phyloP scores from a whole-genome alignment of 768 basidiomycete species.

The Rhodotorula taiwanensis region DNA sequence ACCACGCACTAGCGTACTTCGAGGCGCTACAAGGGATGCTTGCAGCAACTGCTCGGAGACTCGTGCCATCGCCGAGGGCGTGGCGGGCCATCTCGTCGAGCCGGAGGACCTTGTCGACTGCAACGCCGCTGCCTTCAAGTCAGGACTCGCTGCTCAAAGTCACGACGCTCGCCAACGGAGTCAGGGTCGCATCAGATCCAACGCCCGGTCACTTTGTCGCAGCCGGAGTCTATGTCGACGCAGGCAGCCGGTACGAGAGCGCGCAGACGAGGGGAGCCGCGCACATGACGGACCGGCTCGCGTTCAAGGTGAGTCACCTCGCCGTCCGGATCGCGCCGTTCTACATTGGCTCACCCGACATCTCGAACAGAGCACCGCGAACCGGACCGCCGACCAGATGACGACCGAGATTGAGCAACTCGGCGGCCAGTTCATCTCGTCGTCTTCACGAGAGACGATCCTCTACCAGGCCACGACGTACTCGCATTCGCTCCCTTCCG shows the following conservation, averaged over 20 bases:
- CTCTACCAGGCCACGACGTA: constrained; percentile 98
- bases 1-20: too few relatives aligned
- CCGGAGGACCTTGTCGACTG: constrained; percentile 1
- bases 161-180: constrained; percentile 82
- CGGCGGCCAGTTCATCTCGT: constrained; percentile 85
- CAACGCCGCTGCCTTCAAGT: not conserved
- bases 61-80: not conserved
- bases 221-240: constrained; percentile 86
- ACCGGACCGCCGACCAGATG: constrained; percentile 70
- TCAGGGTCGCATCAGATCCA: constrained; percentile 82
- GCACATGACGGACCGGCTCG: constrained; percentile 90
- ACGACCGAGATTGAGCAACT: constrained; percentile 68
- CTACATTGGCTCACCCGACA: not conserved
- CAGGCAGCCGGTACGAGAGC: constrained; percentile 82
- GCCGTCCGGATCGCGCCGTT: constrained; percentile 1
- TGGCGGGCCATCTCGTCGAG: not conserved
- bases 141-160: constrained; percentile 44
- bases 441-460: constrained; percentile 84
- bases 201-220: constrained; percentile 92
- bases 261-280: constrained; percentile 66
- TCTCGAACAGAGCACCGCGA: constrained; percentile 61
- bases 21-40: too few relatives aligned
- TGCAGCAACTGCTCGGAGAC: too few relatives aligned
- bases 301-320: constrained; percentile 68
- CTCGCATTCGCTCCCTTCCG: constrained; percentile 68